Conservation (phyloP, 176 grass and related monocot species). For the Thalia dealbata region DNA sequence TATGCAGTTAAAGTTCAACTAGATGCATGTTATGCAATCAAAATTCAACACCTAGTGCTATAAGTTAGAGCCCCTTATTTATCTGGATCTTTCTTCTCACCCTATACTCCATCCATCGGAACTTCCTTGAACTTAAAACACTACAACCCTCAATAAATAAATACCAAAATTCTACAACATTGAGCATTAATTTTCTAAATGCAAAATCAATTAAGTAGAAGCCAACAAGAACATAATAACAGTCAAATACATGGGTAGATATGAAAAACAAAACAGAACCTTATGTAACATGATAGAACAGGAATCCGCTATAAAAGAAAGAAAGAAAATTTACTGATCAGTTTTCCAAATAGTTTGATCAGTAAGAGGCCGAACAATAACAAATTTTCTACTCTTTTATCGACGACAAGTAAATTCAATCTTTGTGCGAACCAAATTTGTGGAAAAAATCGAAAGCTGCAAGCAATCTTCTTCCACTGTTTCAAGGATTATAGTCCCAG, state of each 20-base stretch:
- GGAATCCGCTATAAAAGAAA: no score
- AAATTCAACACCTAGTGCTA: no score
- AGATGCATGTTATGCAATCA: no score
- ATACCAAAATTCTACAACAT: background rate
- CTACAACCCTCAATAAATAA: no score
- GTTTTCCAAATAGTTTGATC: background rate
- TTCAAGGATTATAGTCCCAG: background rate
- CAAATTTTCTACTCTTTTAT: background rate
- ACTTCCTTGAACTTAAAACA: background rate
- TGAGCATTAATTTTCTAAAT: background rate
- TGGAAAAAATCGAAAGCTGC: background rate
- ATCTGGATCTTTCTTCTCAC: no score
- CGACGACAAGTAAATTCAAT: background rate
- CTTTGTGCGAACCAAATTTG: background rate
- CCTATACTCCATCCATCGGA: no score
- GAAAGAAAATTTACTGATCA: background rate
- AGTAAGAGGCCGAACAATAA: background rate
- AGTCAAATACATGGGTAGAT: background rate
- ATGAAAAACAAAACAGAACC: background rate
- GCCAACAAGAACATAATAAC: background rate
- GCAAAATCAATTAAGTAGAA: no score
- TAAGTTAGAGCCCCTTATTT: no score
- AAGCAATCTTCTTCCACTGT: background rate
- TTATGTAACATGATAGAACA: background rate
- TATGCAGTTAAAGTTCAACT: no score